Conservation (phyloP, 495 filamentous ascomycete genomes). For the Evernia prunastri region DNA sequence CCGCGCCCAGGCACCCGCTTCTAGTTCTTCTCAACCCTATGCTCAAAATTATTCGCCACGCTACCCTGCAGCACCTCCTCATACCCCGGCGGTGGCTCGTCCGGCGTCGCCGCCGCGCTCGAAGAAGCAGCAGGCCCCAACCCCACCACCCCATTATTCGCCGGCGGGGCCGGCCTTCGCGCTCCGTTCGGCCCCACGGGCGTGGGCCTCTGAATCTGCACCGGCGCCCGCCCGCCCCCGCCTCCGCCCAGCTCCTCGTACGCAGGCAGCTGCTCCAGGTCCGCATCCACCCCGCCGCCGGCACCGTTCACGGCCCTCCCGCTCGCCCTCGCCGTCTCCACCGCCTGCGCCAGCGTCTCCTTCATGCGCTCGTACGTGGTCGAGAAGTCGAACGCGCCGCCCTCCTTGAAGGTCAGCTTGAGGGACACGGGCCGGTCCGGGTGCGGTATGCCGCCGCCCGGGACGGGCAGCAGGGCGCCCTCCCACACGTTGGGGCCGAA, state of each 20-base stretch:
- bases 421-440: slow-evolving; percentile 64
- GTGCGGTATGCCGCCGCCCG: slow-evolving; percentile 79
- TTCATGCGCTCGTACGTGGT: slow-evolving; percentile 76
- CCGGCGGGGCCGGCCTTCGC: slow-evolving; percentile 19
- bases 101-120: slow-evolving; percentile 39
- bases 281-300: slow-evolving; percentile 43
- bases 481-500: slow-evolving; percentile 96
- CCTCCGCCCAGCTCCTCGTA: slow-evolving; percentile 44
- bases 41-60: slow-evolving; percentile 55
- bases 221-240: slow-evolving; percentile 26
- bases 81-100: slow-evolving; percentile 87
- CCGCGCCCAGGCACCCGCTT: neutral
- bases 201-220: slow-evolving; percentile 32
- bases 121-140: neutral
- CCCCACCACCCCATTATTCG: slow-evolving; percentile 17
- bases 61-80: slow-evolving; percentile 82
- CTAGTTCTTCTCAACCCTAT: slow-evolving; percentile 6
- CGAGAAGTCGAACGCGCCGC: slow-evolving; percentile 89
- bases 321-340: slow-evolving; percentile 56
- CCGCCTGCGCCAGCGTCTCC: slow-evolving; percentile 71
- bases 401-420: slow-evolving; percentile 87
- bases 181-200: slow-evolving; percentile 18
- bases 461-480: slow-evolving; percentile 68
- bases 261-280: slow-evolving; percentile 78
- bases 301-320: slow-evolving; percentile 42